Conservation (phyloP, 2,329 filamentous ascomycete genomes). For the Colletotrichum navitas region DNA sequence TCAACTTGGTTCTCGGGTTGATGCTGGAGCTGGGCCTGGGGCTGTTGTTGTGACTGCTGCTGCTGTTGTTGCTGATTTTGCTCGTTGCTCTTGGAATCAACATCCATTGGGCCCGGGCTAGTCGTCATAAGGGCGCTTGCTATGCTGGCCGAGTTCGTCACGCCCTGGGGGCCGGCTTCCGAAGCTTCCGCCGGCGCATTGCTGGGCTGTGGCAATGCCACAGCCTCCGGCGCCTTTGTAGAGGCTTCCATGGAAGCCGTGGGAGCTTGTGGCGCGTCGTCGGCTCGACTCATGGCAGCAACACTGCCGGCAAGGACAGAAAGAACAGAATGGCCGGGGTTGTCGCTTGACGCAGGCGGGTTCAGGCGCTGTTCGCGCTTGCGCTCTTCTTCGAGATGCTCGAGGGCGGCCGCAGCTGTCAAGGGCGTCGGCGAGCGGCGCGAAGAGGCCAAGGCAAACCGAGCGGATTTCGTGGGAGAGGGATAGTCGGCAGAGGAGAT, state of each 20-base stretch:
- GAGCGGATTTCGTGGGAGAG: slow-evolving; percentile 68
- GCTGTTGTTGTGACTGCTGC: slow-evolving; percentile 51
- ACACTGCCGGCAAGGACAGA: slow-evolving; percentile 67
- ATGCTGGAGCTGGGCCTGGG: background rate
- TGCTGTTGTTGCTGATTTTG: slow-evolving; percentile 49
- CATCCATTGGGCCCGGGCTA: slow-evolving; percentile 67
- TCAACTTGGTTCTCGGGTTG: slow-evolving; percentile 57
- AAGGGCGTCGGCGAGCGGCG: slow-evolving; percentile 61
- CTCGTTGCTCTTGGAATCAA: slow-evolving; percentile 59
- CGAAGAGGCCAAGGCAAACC: slow-evolving; percentile 57
- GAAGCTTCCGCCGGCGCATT: slow-evolving; percentile 54
- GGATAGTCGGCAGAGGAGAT: slow-evolving; percentile 42
- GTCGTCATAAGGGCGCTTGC: slow-evolving; percentile 59
- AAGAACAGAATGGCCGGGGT: slow-evolving; percentile 66
- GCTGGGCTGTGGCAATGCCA: slow-evolving; percentile 49
- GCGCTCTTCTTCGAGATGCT: slow-evolving; percentile 66
- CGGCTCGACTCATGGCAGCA: slow-evolving; percentile 67
- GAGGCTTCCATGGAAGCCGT: slow-evolving; percentile 59
- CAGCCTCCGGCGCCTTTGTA: slow-evolving; percentile 48
- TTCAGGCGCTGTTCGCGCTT: slow-evolving; percentile 55
- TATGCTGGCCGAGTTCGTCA: slow-evolving; percentile 55
- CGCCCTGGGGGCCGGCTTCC: slow-evolving; percentile 60
- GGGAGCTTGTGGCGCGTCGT: slow-evolving; percentile 63
- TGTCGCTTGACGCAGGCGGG: slow-evolving; percentile 62
- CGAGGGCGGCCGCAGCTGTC: slow-evolving; percentile 59